These are phyloP conservation scores for Trypanosomatidae sp. DNA, from an alignment of 208 protist genomes.

Conservation along the genomic window DNA sequence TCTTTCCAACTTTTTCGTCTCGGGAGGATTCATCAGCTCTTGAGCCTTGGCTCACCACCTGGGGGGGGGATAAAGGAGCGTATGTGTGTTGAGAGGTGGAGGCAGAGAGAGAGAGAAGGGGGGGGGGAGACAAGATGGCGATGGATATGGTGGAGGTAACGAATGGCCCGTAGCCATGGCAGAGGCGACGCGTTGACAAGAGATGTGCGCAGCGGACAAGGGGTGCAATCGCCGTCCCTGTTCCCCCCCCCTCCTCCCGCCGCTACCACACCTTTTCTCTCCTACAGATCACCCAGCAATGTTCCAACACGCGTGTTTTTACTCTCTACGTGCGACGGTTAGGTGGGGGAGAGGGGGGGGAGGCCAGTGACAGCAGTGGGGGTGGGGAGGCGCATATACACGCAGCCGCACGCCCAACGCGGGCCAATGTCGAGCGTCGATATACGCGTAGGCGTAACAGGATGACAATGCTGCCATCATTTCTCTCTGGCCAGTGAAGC, in stretches of 20 bases:
- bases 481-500: too few species aligned
- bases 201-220: neutral
- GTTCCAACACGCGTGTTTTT: neutral
- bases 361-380: too few species aligned
- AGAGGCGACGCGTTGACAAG: neutral
- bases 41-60: neutral
- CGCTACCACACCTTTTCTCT: neutral
- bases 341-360: neutral
- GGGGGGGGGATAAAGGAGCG: neutral
- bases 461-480: neutral
- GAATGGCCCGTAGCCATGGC: neutral
- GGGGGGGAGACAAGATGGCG: neutral
- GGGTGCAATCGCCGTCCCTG: neutral
- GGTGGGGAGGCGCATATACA: too few species aligned
- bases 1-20: neutral
- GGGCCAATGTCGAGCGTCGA: neutral
- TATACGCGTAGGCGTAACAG: neutral
- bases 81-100: neutral
- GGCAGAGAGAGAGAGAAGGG: neutral
- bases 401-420: neutral
- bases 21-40: neutral
- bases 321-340: neutral
- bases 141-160: neutral
- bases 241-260: neutral
- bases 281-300: neutral